phyloP scores from a whole-genome alignment of 768 basidiomycete species.

The Boletellus sp. region DNA sequence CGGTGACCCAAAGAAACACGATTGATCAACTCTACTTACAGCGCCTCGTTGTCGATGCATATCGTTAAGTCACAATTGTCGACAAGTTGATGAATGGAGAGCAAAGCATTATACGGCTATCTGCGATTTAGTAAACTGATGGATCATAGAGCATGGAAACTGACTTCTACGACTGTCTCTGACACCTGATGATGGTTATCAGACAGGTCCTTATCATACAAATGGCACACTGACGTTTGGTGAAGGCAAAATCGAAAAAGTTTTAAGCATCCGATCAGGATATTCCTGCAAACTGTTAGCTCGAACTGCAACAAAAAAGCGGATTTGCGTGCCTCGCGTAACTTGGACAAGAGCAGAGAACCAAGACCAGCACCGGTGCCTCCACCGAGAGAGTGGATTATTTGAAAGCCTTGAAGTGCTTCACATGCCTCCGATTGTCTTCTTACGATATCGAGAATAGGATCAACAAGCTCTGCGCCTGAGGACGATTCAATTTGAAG shows the following conservation, averaged over 20 bases:
- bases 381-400: slow-evolving; percentile 87
- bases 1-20: neutral
- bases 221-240: slow-evolving; percentile 42
- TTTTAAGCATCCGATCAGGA: slow-evolving; percentile 46
- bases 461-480: slow-evolving; percentile 90
- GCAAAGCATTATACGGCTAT: slow-evolving; percentile 78
- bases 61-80: slow-evolving; percentile 83
- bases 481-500: neutral
- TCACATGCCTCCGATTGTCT: slow-evolving; percentile 81
- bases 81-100: slow-evolving; percentile 85
- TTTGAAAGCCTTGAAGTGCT: slow-evolving; percentile 85
- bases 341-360: slow-evolving; percentile 72
- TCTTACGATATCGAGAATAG: slow-evolving; percentile 78
- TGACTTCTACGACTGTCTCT: slow-evolving; percentile 54
- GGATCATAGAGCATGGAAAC: slow-evolving; percentile 2
- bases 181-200: slow-evolving; percentile 31
- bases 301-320: neutral
- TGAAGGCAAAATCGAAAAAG: slow-evolving; percentile 52
- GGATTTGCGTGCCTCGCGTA: slow-evolving; percentile 59
- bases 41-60: slow-evolving; percentile 83
- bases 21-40: slow-evolving; percentile 42
- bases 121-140: slow-evolving; percentile 7
- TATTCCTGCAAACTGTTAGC: slow-evolving; percentile 48
- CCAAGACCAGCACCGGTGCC: slow-evolving; percentile 89
- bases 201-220: slow-evolving; percentile 4